Base-by-base conservation (phyloP, 2,329 filamentous ascomycete genomes). In the Simplicillium aogashimaense region DNA sequence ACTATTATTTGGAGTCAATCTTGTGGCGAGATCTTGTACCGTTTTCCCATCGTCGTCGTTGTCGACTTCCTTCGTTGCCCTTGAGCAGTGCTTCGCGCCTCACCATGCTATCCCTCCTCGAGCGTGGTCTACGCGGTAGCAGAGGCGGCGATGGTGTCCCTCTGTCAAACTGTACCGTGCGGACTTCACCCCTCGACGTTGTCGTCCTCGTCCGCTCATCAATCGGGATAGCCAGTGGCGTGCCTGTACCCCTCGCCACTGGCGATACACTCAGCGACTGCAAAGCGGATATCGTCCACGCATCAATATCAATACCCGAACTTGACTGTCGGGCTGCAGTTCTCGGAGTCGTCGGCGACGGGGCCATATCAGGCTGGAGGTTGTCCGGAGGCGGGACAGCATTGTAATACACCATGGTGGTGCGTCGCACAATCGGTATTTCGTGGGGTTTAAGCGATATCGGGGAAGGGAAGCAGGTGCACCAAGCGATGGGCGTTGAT, bases 21-120 rank as follows among this genome's bases (percentile, higher is more conserved):
- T 5, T 25, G 5, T 25, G 28, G 37, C 38, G 41, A 29, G 35
- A 31, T 54, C 63, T 48, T 12, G 11, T 72, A 94, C 87, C 86
- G 61, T 97, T 98, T 68, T 98, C 92, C 88, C 89, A 97, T 41
- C 90, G 75, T 52, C 90, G 81, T 37, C 90, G 74, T 53, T 90
- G 81, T 29, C 90, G 76, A 52, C 79, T 90, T 29, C 90, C 90
- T 60, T 95, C 88, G 50, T 94, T 94, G 42, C 90, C 90, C 65
- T 88, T 94, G 28, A 92, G 69, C 39, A 94, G 56, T 3, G 80
- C 76, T 48, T 95, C 87, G 14, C 89, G 79, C 38, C 75, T 65
- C 41, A 64, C 63, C 58, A 70, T 59, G 49, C 71, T 76, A 46
- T 78, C 83, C 57, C 70, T 59, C 28, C 64, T 60, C 14, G 70